phyloP scores from a whole-genome alignment of 305 asterid species.

The Solanum aculeatissimum region DNA sequence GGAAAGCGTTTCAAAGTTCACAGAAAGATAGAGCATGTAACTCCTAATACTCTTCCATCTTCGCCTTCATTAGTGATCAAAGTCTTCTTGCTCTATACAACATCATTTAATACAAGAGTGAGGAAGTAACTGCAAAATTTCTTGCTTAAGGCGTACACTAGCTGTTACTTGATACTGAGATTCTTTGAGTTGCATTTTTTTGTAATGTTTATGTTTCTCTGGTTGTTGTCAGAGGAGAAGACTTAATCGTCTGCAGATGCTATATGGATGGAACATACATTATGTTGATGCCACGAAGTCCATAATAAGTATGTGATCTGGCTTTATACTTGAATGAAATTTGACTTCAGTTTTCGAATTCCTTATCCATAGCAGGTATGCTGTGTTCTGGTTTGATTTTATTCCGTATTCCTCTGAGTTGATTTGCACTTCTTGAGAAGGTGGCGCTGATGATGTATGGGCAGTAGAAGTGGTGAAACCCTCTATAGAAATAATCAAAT shows the following conservation, averaged over 20 bases:
- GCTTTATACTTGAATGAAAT: background rate
- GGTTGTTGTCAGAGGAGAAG: slow-evolving; percentile 60
- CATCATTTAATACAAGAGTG: background rate
- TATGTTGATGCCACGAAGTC: slow-evolving; percentile 60
- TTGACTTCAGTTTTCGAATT: background rate
- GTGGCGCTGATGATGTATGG: slow-evolving; percentile 47
- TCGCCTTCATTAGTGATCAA: background rate
- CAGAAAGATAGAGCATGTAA: background rate
- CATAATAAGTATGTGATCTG: slow-evolving; percentile 28
- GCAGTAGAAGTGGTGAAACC: slow-evolving; percentile 51
- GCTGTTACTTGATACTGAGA: background rate
- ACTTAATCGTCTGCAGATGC: slow-evolving; percentile 53
- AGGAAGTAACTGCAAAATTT: background rate
- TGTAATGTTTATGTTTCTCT: background rate
- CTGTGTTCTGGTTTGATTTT: background rate
- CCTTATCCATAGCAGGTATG: background rate
- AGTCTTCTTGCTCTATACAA: background rate
- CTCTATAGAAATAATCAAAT: slow-evolving; percentile 34
- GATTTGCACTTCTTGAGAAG: slow-evolving; percentile 14
- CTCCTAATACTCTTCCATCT: background rate
- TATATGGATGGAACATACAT: slow-evolving; percentile 77
- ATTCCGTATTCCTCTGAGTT: background rate
- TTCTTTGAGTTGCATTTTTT: background rate
- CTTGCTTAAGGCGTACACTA: background rate
- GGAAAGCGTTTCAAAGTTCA: background rate